Conservation (phyloP, 2,329 filamentous ascomycete genomes). For the Emmonsiellopsis sp. region DNA sequence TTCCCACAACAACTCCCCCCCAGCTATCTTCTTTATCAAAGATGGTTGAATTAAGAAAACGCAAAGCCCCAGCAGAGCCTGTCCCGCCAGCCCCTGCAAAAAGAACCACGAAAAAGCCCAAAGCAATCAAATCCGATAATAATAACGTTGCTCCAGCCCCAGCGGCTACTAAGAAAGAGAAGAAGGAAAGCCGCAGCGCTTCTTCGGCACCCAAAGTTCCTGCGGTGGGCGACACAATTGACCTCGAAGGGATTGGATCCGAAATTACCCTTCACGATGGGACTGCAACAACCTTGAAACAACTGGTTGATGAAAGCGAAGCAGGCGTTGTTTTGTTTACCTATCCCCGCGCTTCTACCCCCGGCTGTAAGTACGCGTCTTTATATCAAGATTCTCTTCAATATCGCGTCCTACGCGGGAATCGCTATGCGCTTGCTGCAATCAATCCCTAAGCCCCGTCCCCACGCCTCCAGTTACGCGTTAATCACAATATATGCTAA, state of each 20-base stretch:
- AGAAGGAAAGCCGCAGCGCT: constrained; percentile 19
- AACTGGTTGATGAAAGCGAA: constrained; percentile 74
- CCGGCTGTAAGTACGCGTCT: constrained; percentile 63
- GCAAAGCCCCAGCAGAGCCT: constrained; percentile 44
- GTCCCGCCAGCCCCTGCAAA: constrained; percentile 41
- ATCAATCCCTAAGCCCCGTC: not conserved
- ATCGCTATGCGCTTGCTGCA: not conserved
- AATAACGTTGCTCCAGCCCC: constrained; percentile 5
- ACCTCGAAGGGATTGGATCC: constrained; percentile 49
- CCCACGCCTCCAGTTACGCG: not conserved
- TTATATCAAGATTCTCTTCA: not conserved
- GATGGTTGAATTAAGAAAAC: constrained; percentile 54
- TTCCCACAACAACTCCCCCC: not conserved
- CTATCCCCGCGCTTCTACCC: constrained; percentile 89
- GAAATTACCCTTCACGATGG: constrained; percentile 83
- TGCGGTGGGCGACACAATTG: constrained; percentile 40
- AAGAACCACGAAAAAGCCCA: constrained; percentile 14
- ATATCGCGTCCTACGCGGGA: not conserved
- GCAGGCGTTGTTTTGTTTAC: constrained; percentile 86
- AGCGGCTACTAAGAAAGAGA: constrained; percentile 21
- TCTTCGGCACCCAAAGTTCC: constrained; percentile 8
- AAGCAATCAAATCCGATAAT: not conserved
- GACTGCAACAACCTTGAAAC: constrained; percentile 66
- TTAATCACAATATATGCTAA: not conserved
- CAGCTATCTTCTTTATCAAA: not conserved